Evolutionary conservation across 345 rosid genomes (phyloP).

Genomic region (Linum trigynum): DNA sequence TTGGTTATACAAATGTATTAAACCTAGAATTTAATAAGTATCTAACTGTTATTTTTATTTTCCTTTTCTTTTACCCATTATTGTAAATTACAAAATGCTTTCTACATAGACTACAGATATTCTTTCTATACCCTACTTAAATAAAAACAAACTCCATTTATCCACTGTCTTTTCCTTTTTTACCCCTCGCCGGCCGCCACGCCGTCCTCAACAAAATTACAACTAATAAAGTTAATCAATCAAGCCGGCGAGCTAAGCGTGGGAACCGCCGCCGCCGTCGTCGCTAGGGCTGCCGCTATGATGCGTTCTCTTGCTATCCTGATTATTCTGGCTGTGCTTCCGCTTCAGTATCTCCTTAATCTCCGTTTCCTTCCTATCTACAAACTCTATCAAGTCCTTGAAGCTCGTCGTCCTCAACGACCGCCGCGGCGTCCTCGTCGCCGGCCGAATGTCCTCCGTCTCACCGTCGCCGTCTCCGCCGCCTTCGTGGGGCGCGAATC

Average conservation of each 20-base stretch:
- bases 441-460: constrained; percentile 39
- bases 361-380: constrained; percentile 46
- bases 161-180: too few species aligned
- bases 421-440: constrained; percentile 21
- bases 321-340: constrained; percentile 31
- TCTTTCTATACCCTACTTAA: too few species aligned
- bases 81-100: too few species aligned
- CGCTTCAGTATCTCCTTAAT: constrained; percentile 40
- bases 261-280: constrained; percentile 14
- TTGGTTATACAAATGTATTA: too few species aligned
- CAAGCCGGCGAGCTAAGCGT: constrained; percentile 16
- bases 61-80: too few species aligned
- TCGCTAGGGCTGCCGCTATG: constrained; percentile 22
- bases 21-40: too few species aligned
- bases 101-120: too few species aligned
- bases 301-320: constrained; percentile 10
- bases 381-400: constrained; percentile 38
- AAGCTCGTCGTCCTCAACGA: constrained; percentile 37
- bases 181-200: too few species aligned
- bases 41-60: too few species aligned
- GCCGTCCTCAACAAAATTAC: too few species aligned
- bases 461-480: constrained; percentile 18
- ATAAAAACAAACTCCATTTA: too few species aligned
- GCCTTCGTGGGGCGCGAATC: constrained; percentile 27
- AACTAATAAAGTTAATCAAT: too few species aligned